Evolutionary conservation across 2,329 filamentous ascomycete species (phyloP).

Genomic region (Penicillium aurantiogriseum): DNA sequence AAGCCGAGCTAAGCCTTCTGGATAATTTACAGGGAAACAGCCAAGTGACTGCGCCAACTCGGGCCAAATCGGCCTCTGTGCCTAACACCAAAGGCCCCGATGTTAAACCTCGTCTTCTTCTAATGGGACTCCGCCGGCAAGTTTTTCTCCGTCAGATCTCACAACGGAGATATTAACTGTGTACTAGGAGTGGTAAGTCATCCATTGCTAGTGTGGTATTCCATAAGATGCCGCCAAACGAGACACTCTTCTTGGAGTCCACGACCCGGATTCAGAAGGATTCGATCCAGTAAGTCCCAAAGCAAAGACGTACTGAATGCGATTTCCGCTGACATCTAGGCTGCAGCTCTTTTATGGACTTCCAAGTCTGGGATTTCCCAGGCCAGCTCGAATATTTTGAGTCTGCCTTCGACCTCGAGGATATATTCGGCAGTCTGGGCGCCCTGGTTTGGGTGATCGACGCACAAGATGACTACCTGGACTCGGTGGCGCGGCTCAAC

Average conservation of each 20-base stretch:
- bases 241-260: constrained; percentile 93
- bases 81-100: constrained; percentile 49
- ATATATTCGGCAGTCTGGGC: constrained; percentile 90
- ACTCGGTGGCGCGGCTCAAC: constrained; percentile 83
- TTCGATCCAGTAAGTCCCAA: constrained; percentile 76
- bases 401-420: constrained; percentile 83
- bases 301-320: neutral
- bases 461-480: constrained; percentile 95
- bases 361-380: constrained; percentile 97
- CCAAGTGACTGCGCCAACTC: constrained; percentile 25
- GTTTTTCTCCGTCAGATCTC: constrained; percentile 20
- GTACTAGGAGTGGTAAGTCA: constrained; percentile 84
- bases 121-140: constrained; percentile 95
- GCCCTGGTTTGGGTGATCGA: constrained; percentile 98
- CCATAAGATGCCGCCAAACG: constrained; percentile 92
- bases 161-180: constrained; percentile 15
- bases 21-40: constrained; percentile 35
- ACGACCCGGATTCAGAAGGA: constrained; percentile 94
- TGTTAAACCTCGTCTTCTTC: constrained; percentile 76
- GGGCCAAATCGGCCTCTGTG: constrained; percentile 28
- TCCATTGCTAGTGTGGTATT: constrained; percentile 99
- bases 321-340: neutral
- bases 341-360: constrained; percentile 93
- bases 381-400: constrained; percentile 93
- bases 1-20: constrained; percentile 39